Conservation (phyloP, 176 grass and related monocot species). For the Ampelocalamus luodianensis region DNA sequence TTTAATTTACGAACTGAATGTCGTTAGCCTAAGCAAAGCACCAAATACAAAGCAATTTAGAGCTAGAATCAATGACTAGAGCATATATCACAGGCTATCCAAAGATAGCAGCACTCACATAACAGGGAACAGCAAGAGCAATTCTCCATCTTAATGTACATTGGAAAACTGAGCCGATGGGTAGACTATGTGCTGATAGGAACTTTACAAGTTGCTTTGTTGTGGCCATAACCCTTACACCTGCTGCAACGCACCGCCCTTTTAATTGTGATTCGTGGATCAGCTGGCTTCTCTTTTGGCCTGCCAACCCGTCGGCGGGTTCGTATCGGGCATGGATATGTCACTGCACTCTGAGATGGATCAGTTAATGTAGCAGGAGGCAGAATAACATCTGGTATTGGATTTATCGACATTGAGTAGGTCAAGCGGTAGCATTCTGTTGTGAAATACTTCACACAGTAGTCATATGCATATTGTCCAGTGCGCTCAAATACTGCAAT, state of each 20-base stretch:
- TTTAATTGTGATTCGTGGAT: slow-evolving; percentile 83
- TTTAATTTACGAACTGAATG: slow-evolving; percentile 7
- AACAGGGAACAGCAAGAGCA: slow-evolving; percentile 5
- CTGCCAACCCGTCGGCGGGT: slow-evolving; percentile 77
- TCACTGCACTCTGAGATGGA: slow-evolving; percentile 51
- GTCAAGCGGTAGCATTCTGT: slow-evolving; percentile 67
- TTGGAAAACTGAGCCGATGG: slow-evolving; percentile 28
- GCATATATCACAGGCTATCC: slow-evolving; percentile 34
- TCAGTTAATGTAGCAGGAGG: slow-evolving; percentile 45
- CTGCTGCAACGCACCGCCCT: slow-evolving; percentile 78
- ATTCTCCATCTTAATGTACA: slow-evolving; percentile 45
- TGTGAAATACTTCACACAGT: slow-evolving; percentile 77
- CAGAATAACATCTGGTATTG: slow-evolving; percentile 77
- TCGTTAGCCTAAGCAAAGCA: slow-evolving; percentile 40
- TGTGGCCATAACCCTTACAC: slow-evolving; percentile 85
- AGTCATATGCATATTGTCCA: slow-evolving; percentile 67
- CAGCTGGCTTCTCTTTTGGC: slow-evolving; percentile 85
- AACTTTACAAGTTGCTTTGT: slow-evolving; percentile 91
- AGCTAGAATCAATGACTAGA: slow-evolving; percentile 37
- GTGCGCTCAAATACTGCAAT: slow-evolving; percentile 72
- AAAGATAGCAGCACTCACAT: slow-evolving; percentile 14
- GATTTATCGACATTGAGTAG: slow-evolving; percentile 79
- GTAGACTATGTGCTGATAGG: slow-evolving; percentile 43
- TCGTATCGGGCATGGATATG: slow-evolving; percentile 50
- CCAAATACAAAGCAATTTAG: slow-evolving; percentile 19